phyloP scores from a whole-genome alignment of 225 moss, liverwort and hornwort genomes.

The Physcomitrellopsis africana region DNA sequence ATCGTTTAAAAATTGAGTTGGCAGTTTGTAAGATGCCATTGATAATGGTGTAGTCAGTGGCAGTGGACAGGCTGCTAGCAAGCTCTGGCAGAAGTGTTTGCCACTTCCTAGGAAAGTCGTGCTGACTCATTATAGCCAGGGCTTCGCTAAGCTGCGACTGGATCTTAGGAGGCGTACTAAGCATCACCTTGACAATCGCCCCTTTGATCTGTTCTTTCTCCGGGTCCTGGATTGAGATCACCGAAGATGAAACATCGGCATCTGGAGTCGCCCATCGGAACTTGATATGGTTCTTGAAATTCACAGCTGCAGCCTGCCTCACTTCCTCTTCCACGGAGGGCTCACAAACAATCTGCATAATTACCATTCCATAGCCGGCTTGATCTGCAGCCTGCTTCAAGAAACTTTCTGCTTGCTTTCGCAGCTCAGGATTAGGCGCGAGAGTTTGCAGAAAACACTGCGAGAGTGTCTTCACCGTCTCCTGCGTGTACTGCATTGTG shows the following conservation, averaged over 20 bases:
- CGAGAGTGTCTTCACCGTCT: slow-evolving; percentile 81
- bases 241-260: slow-evolving; percentile 43
- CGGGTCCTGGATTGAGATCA: slow-evolving; percentile 58
- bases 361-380: slow-evolving; percentile 84
- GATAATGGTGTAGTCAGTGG: slow-evolving; percentile 68
- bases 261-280: slow-evolving; percentile 77
- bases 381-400: slow-evolving; percentile 85
- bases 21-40: slow-evolving; percentile 94
- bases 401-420: slow-evolving; percentile 76
- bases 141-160: slow-evolving; percentile 96
- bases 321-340: slow-evolving; percentile 82
- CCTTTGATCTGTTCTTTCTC: slow-evolving; percentile 97
- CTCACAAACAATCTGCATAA: slow-evolving; percentile 82
- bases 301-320: slow-evolving; percentile 89
- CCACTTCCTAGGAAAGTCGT: slow-evolving; percentile 95
- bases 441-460: slow-evolving; percentile 94
- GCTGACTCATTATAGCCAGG: slow-evolving; percentile 93
- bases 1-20: slow-evolving; percentile 98
- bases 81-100: slow-evolving; percentile 81
- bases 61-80: slow-evolving; percentile 62
- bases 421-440: slow-evolving; percentile 88
- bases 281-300: slow-evolving; percentile 97
- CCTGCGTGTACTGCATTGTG: slow-evolving; percentile 87
- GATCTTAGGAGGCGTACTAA: slow-evolving; percentile 84
- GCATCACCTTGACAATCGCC: slow-evolving; percentile 85